phyloP scores from a whole-genome alignment of 1,284 basidiomycete species.

The Ceratobasidium sp. region DNA sequence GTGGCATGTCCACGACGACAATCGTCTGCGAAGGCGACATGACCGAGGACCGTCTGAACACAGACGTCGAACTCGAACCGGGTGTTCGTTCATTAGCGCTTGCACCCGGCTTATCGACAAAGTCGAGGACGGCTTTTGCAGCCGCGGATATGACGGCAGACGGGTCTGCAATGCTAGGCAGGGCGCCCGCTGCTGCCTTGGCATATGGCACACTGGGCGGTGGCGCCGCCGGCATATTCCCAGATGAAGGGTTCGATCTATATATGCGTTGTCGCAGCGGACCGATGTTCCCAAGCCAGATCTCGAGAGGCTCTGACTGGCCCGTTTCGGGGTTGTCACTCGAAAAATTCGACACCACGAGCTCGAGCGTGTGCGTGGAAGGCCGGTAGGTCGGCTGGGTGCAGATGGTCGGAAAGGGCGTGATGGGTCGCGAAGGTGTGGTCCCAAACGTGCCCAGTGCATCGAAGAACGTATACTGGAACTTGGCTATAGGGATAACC shows the following conservation, averaged over 20 bases:
- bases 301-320: constrained; percentile 66
- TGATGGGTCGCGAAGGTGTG: constrained; percentile 79
- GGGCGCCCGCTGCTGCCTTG: constrained; percentile 32
- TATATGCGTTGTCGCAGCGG: constrained; percentile 76
- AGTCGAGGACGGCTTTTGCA: constrained; percentile 21
- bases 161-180: constrained; percentile 15
- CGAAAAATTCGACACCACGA: constrained; percentile 85
- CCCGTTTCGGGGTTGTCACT: constrained; percentile 70
- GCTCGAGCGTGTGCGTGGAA: constrained; percentile 73
- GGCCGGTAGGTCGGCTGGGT: constrained; percentile 78
- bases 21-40: constrained; percentile 67
- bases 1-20: constrained; percentile 78
- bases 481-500: constrained; percentile 66
- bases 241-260: constrained; percentile 56
- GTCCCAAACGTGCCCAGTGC: constrained; percentile 78
- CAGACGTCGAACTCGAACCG: constrained; percentile 35
- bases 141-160: constrained; percentile 16
- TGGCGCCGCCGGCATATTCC: constrained; percentile 29
- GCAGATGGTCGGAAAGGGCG: constrained; percentile 87
- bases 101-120: constrained; percentile 31
- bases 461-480: constrained; percentile 94
- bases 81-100: background rate
- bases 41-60: constrained; percentile 32
- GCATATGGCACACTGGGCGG: constrained; percentile 31
- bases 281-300: constrained; percentile 88